Evolutionary conservation across 129 eudicot genomes (phyloP), one percentile per base, ranked within the genome.

Genomic region (Lactuca saligna): DNA sequence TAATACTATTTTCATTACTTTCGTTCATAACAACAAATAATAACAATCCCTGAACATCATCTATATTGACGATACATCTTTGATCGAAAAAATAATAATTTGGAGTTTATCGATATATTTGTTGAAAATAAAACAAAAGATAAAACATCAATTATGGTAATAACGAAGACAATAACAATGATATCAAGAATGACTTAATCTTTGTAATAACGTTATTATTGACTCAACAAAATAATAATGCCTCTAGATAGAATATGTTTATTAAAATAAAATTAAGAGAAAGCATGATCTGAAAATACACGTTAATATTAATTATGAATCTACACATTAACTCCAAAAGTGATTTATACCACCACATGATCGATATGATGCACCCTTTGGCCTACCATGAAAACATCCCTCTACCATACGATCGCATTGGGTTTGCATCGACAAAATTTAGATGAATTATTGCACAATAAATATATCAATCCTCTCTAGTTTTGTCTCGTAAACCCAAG

Each of bases 401-500:
- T 50, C 72, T 74, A 74, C 60, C 53, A 58, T 25, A 25, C 1
- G 29, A 25, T 65, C 66, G 65, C 66, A 62, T 44, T 25, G 29
- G 29, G 29, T 54, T 69, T 49, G 70, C 80, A 75, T 68, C 80
- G 68, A 60, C 80, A 75, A 75, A 75, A 76, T 76, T 59, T 68
- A 76, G 80, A 76, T 76, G 66, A 61, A 69, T 76, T 76, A 76
- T 76, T 76, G 75, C 54, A 69, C 58, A 69, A 75, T 41, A 61
- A 69, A 76, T 76, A 58, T 53, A 58, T 35, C 37, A 31, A 50
- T 61, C 41, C 8, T 61, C 57, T 81, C 69, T 57, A 77, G 63
- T 78, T 71, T 65, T 69, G 78, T 78, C 88, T 77, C 53, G 80
- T 76, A 79, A 72, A 81, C 53, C 78, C 75, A 12, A 75, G 78